Evolutionary conservation across 495 filamentous ascomycete species (phyloP).

Genomic region (Cercophora sp.): DNA sequence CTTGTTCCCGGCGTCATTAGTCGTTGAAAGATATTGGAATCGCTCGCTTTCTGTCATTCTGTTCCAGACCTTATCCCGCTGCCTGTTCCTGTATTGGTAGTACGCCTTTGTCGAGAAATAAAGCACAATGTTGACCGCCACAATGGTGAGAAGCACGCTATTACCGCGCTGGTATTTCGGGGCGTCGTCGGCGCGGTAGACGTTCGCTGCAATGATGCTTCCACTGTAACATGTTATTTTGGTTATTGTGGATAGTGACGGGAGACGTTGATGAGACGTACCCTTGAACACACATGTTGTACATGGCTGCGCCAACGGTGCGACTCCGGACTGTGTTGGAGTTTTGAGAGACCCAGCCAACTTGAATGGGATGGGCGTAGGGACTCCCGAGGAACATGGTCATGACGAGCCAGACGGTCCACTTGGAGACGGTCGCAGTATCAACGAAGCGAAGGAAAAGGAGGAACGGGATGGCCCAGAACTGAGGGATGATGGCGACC

Average conservation of each 20-base stretch:
- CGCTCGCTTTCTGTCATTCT: slow-evolving; percentile 3
- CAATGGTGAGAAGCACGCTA: slow-evolving; percentile 1
- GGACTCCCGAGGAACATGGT: slow-evolving; percentile 56
- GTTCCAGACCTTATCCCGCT: slow-evolving; percentile 1
- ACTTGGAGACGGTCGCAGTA: slow-evolving; percentile 39
- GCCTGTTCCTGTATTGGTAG: background rate
- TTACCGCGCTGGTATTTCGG: slow-evolving; percentile 1
- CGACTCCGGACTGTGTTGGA: slow-evolving; percentile 60
- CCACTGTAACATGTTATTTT: slow-evolving; percentile 22
- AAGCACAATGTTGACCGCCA: slow-evolving; percentile 2
- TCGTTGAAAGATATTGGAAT: slow-evolving; percentile 5
- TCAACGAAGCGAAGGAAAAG: slow-evolving; percentile 47
- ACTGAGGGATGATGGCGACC: slow-evolving; percentile 15
- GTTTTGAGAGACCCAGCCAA: slow-evolving; percentile 34
- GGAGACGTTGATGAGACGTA: slow-evolving; percentile 4
- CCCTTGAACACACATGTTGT: slow-evolving; percentile 55
- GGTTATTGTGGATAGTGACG: background rate
- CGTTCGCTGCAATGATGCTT: slow-evolving; percentile 49
- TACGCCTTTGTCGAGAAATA: slow-evolving; percentile 11
- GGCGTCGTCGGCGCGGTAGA: slow-evolving; percentile 24
- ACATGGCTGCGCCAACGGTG: slow-evolving; percentile 57
- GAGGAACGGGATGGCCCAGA: slow-evolving; percentile 47
- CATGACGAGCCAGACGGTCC: slow-evolving; percentile 52
- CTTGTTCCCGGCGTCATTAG: slow-evolving; percentile 6
- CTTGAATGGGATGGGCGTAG: slow-evolving; percentile 44